These are phyloP conservation scores for Fusarium citri DNA, from an alignment of 2,329 filamentous ascomycete species.

Conservation along the genomic window DNA sequence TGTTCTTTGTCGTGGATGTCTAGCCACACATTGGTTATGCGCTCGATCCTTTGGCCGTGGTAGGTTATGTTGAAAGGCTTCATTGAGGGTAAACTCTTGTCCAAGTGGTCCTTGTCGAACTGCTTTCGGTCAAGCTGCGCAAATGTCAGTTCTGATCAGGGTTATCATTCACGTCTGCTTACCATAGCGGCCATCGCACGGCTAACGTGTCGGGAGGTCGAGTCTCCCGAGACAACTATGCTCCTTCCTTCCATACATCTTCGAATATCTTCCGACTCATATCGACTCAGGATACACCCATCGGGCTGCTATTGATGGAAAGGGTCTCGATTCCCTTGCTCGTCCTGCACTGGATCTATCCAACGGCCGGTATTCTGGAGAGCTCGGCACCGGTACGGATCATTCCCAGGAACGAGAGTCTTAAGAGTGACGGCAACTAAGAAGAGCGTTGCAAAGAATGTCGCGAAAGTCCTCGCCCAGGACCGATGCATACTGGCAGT, in stretches of 20 bases:
- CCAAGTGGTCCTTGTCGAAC: not conserved
- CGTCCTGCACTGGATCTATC: conserved; percentile 49
- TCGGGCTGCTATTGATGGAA: conserved; percentile 67
- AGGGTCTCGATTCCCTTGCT: conserved; percentile 40
- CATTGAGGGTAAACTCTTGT: accelerated
- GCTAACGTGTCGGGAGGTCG: conserved; percentile 67
- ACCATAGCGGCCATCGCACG: conserved; percentile 57
- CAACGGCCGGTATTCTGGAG: conserved; percentile 64
- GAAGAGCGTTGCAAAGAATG: not conserved
- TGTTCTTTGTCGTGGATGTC: not conserved
- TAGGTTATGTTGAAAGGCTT: conserved; percentile 12
- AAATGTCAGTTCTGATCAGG: not conserved
- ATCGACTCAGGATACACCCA: conserved; percentile 69
- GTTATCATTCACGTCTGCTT: not conserved
- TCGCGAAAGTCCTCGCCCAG: not conserved
- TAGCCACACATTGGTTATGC: not conserved
- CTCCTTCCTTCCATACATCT: conserved; percentile 63
- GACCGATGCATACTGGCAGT: not conserved
- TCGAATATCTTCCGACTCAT: conserved; percentile 61
- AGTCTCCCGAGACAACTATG: conserved; percentile 69
- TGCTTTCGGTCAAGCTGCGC: conserved; percentile 4
- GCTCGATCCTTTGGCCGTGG: conserved; percentile 3
- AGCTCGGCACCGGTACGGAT: conserved; percentile 65
- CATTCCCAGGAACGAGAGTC: conserved; percentile 41
- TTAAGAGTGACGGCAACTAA: not conserved